phyloP scores from a whole-genome alignment of 305 asterid genomes.

The Fraxinus xanthoxyloides region DNA sequence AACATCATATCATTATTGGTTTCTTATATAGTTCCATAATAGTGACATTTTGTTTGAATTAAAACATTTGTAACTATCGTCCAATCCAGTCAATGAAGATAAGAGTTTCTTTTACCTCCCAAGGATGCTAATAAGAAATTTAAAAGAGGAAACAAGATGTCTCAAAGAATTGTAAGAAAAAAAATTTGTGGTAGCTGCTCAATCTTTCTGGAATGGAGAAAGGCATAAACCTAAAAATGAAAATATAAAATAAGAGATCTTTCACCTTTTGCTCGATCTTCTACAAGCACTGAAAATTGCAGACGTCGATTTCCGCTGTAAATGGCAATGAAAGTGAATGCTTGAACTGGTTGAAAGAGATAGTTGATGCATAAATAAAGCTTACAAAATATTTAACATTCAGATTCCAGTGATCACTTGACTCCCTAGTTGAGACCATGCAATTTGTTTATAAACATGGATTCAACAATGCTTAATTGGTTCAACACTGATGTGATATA shows the following conservation, averaged over 20 bases:
- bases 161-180: neutral
- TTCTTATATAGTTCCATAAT: neutral
- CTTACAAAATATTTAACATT: neutral
- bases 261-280: neutral
- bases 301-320: neutral
- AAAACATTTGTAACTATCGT: neutral
- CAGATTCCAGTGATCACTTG: neutral
- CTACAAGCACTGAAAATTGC: neutral
- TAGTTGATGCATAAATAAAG: neutral
- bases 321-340: neutral
- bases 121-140: neutral
- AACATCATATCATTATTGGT: neutral
- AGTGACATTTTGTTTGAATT: neutral
- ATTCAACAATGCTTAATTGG: neutral
- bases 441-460: neutral
- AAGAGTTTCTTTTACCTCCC: neutral
- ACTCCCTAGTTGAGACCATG: neutral
- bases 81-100: neutral
- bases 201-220: neutral
- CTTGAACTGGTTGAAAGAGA: neutral
- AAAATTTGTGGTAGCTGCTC: neutral
- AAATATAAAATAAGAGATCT: neutral
- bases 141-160: neutral
- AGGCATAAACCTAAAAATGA: neutral
- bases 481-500: neutral